Evolutionary conservation across 2,329 filamentous ascomycete genomes (phyloP).

Genomic region (Pseudogymnoascus sp.): DNA sequence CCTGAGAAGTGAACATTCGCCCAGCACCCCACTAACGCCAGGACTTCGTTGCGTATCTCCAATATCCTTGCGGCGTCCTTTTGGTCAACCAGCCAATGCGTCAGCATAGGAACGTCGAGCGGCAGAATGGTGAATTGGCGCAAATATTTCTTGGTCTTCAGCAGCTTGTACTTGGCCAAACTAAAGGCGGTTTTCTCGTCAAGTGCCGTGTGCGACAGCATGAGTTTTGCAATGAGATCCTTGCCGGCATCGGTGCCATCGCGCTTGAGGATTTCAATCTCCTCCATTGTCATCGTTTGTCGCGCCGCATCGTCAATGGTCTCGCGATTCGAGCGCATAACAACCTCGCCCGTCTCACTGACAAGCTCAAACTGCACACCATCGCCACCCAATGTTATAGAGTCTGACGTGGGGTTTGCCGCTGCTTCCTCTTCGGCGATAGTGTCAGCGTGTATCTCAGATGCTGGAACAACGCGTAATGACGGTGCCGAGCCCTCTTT

Average conservation of each 20-base stretch:
- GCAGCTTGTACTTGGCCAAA: constrained; percentile 87
- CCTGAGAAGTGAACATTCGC: constrained; percentile 68
- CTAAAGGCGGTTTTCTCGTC: constrained; percentile 94
- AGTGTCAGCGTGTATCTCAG: constrained; percentile 77
- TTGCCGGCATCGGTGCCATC: constrained; percentile 71
- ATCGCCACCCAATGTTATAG: constrained; percentile 34
- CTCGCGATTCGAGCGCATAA: constrained; percentile 50
- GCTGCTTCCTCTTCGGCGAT: constrained; percentile 45
- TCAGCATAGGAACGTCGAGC: constrained; percentile 68
- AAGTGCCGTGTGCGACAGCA: constrained; percentile 80
- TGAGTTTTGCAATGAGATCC: constrained; percentile 85
- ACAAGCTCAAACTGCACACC: constrained; percentile 40
- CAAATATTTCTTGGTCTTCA: constrained; percentile 92
- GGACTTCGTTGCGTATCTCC: constrained; percentile 76
- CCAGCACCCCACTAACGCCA: constrained; percentile 80
- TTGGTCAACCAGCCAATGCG: constrained; percentile 70
- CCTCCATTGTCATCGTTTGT: constrained; percentile 66
- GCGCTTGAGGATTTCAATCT: constrained; percentile 65
- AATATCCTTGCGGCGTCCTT: constrained; percentile 74
- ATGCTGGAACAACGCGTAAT: constrained; percentile 69
- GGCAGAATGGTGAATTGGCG: constrained; percentile 79
- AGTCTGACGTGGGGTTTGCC: constrained; percentile 35
- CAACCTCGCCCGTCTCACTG: constrained; percentile 40
- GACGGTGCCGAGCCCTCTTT: constrained; percentile 56
- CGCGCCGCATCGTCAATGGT: constrained; percentile 55